Base-by-base conservation (phyloP, 768 basidiomycete species). In the Podaxis mareebaensis region DNA sequence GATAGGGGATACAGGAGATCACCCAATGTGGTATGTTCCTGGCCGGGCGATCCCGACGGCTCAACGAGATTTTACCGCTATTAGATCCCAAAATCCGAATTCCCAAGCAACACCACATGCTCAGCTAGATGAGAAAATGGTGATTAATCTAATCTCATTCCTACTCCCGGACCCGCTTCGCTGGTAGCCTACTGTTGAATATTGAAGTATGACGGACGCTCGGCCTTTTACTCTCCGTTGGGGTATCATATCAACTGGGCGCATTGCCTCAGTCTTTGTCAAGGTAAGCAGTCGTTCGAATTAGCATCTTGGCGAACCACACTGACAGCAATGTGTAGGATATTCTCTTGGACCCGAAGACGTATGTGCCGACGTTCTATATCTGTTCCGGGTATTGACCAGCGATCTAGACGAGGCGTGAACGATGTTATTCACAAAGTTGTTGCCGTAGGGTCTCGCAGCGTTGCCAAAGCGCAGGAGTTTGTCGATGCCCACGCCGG, bases 191-290 rank as follows among this genome's bases (percentile, higher is more conserved):
- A 33, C 51, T 53, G 6, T 20, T 48, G 30, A 60, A 3, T 39
- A 46, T 57, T 56, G 48, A 57, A 52, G 60, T 39, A 80, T 79
- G 77, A 65, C 75, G 52, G 65, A 64, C 36, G 66, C 65, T 17
- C 74, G 75, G 65, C 77, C 79, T 1, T 75, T 79, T 53, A 77
- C 77, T 17, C 73, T 93, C 59, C 85, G 85, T 60, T 95, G 93
- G 94, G 93, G 94, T 17, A 91, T 95, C 66, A 89, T 96, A 65
- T 91, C 92, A 12, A 93, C 93, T 1, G 92, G 92, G 33, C 70
- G 72, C 20, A 95, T 95, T 63, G 86, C 92, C 8, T 77, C 77
- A 33, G 73, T 72, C 11, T 95, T 95, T 71, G 83, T 86, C 11
- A 85, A 84, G 79, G 92, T 90, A 63, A 62, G 76, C 51, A 10